Percentiles rank a stretch among this genome's conserved stretches.
phyloP scores from a whole-genome alignment of 345 rosid genomes.

The Moricandia arvensis region DNA sequence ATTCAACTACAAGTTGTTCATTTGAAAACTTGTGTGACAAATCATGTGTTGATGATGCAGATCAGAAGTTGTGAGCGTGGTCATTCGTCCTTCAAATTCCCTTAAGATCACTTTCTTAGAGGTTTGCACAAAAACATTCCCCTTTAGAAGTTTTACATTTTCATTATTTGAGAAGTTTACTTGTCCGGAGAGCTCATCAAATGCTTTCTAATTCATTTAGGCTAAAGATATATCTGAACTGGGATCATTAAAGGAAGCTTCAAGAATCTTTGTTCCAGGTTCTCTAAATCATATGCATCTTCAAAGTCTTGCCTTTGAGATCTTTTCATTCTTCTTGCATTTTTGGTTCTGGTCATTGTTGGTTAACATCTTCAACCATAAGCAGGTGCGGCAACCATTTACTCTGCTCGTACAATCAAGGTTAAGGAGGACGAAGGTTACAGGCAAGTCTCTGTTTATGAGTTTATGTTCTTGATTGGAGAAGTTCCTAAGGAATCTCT shows the following conservation, averaged over 20 bases:
- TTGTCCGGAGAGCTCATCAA: conserved; percentile 9
- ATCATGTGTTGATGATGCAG: conserved; percentile 45
- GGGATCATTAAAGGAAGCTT: conserved; percentile 83
- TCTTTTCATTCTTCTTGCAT: background rate
- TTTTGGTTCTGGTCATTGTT: conserved; percentile 10
- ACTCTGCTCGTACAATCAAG: conserved; percentile 78
- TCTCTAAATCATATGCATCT: conserved; percentile 9
- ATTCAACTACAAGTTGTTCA: background rate
- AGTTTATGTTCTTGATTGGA: too few species aligned
- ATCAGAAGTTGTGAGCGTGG: conserved; percentile 75
- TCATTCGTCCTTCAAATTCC: conserved; percentile 71
- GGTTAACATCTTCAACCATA: conserved; percentile 4
- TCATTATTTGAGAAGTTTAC: conserved; percentile 1
- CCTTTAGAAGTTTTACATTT: background rate
- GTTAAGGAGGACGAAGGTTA: conserved; percentile 88
- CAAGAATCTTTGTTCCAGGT: conserved; percentile 89
- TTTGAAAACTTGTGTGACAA: background rate
- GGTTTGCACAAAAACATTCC: conserved; percentile 45
- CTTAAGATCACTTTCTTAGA: conserved; percentile 96
- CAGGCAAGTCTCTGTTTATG: conserved; percentile 69
- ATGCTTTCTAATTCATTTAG: conserved; percentile 43
- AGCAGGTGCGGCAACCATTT: conserved; percentile 75
- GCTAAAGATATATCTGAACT: conserved; percentile 78
- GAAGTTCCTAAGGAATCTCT: too few species aligned
- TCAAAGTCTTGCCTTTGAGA: background rate